A percentile compares a stretch with the other conserved stretches of the same genome.
phyloP scores from a whole-genome alignment of 139 green algal genomes.

The Chlamydomonas incerta region DNA sequence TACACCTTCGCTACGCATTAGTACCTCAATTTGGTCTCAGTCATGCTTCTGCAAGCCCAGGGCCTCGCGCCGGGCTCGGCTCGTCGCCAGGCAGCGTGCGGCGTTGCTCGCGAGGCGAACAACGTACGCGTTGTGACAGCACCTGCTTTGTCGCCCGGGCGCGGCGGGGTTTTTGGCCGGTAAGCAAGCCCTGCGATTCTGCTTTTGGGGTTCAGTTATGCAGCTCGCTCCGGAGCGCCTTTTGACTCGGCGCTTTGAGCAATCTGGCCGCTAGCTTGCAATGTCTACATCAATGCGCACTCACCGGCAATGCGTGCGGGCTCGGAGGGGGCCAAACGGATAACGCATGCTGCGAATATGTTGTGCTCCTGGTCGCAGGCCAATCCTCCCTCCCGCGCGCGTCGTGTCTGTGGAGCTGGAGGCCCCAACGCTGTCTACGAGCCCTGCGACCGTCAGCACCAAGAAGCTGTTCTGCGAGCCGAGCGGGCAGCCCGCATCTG shows the following conservation, averaged over 20 bases:
- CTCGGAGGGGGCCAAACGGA: neutral
- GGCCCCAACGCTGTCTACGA: neutral
- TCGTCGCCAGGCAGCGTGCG: too few relatives aligned
- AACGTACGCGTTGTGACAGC: too few relatives aligned
- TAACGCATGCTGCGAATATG: conserved; percentile 4
- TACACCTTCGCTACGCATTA: neutral
- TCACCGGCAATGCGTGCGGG: too few relatives aligned
- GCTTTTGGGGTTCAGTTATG: too few relatives aligned
- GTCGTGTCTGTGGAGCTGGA: conserved; percentile 1
- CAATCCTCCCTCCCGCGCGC: neutral
- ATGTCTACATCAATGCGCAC: too few relatives aligned
- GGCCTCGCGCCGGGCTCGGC: neutral
- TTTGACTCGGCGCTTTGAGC: too few relatives aligned
- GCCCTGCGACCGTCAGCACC: neutral
- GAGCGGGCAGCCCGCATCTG: conserved; percentile 16
- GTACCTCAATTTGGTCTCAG: neutral
- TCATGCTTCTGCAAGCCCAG: conserved; percentile 10
- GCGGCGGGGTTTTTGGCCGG: too few relatives aligned
- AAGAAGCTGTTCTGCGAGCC: conserved; percentile 23
- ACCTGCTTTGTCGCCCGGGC: too few relatives aligned
- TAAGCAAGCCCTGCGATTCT: too few relatives aligned
- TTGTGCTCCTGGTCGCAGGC: neutral
- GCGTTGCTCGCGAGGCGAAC: too few relatives aligned
- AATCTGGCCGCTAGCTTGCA: too few relatives aligned
- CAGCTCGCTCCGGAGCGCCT: too few relatives aligned